These are phyloP conservation scores for Lepidium aucheri DNA, from an alignment of 345 rosid genomes.

Conservation along the genomic window DNA sequence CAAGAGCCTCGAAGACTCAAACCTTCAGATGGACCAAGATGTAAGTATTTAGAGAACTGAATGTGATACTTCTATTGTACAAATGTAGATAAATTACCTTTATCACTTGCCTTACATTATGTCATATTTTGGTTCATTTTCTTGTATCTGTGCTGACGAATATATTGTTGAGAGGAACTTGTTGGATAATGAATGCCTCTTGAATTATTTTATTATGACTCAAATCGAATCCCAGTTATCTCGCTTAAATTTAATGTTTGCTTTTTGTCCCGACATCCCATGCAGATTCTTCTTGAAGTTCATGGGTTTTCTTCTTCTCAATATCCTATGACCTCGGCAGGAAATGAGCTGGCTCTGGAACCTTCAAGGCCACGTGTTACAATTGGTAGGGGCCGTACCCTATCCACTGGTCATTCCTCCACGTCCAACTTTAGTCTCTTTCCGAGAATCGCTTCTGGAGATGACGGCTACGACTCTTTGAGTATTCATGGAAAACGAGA, in stretches of 20 bases:
- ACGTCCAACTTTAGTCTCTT: conserved; percentile 33
- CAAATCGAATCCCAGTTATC: not conserved
- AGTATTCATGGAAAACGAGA: conserved; percentile 43
- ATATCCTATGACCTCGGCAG: conserved; percentile 52
- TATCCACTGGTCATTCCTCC: conserved; percentile 72
- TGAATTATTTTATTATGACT: not conserved
- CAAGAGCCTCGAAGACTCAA: conserved; percentile 54
- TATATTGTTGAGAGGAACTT: not conserved
- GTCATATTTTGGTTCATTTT: not conserved
- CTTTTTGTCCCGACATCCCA: not conserved
- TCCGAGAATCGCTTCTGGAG: conserved; percentile 27
- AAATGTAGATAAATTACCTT: not conserved
- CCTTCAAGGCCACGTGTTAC: conserved; percentile 64
- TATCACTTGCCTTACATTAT: not conserved
- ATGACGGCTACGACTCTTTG: conserved; percentile 39
- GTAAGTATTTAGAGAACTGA: conserved; percentile 33
- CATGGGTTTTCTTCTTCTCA: conserved; percentile 41
- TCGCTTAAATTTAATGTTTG: not conserved
- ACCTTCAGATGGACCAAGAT: conserved; percentile 92
- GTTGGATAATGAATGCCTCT: conserved; percentile 9
- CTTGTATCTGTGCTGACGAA: not conserved
- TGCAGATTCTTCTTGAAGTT: conserved; percentile 83
- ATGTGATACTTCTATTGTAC: not conserved
- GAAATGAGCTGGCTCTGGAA: conserved; percentile 79
- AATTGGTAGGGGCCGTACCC: conserved; percentile 73